phyloP scores from a whole-genome alignment of 495 filamentous ascomycete genomes.

The Platismatia glauca region DNA sequence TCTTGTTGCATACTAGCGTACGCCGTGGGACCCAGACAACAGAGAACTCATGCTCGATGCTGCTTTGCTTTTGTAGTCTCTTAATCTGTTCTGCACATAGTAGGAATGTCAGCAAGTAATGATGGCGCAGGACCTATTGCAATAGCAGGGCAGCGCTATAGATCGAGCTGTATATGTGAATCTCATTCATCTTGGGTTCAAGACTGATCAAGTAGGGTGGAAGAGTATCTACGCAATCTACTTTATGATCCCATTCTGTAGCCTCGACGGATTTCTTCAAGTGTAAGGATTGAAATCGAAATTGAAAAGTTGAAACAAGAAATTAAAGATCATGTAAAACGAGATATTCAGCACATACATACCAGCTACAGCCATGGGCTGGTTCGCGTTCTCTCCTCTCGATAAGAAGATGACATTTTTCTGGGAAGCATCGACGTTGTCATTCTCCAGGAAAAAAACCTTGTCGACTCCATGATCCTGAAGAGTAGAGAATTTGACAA shows the following conservation, averaged over 20 bases:
- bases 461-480: constrained; percentile 96
- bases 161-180: constrained; percentile 21
- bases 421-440: constrained; percentile 85
- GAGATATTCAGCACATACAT: constrained; percentile 34
- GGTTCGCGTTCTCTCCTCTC: constrained; percentile 74
- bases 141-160: constrained; percentile 36
- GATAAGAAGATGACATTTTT: constrained; percentile 91
- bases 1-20: constrained; percentile 81
- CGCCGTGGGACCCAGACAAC: constrained; percentile 90
- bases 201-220: constrained; percentile 57
- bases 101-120: constrained; percentile 47
- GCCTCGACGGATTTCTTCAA: not conserved
- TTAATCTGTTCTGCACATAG: constrained; percentile 72
- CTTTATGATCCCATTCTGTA: constrained; percentile 36
- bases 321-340: constrained; percentile 9
- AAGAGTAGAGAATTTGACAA: constrained; percentile 85
- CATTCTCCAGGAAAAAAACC: constrained; percentile 90
- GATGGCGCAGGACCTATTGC: constrained; percentile 40
- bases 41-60: constrained; percentile 86
- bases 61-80: constrained; percentile 71
- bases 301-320: not conserved
- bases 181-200: constrained; percentile 53
- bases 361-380: constrained; percentile 83
- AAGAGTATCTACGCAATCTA: constrained; percentile 50
- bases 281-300: not conserved